A percentile compares a stretch with the other conserved stretches of the same genome.
Evolutionary conservation across 768 basidiomycete genomes (phyloP).

Genomic region (Mycena belliarum): DNA sequence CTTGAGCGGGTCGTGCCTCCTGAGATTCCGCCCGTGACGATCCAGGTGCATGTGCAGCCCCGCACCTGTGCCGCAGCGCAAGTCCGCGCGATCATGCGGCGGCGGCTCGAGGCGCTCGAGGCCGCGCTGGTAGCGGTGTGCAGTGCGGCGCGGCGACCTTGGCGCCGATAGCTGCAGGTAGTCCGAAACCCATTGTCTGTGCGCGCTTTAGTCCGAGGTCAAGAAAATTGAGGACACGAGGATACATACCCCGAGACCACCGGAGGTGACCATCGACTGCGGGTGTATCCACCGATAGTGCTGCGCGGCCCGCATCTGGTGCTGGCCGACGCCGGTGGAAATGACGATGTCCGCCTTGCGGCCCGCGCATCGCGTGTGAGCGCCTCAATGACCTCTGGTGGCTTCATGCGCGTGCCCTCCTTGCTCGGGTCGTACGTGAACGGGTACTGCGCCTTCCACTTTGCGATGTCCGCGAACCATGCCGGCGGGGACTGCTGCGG

Average conservation of each 20-base stretch:
- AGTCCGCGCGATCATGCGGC: no score
- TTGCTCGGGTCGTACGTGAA: slow-evolving; percentile 80
- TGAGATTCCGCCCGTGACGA: no score
- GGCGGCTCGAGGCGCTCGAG: no score
- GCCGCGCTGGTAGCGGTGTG: no score
- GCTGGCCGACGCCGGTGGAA: slow-evolving; percentile 95
- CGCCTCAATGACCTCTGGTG: slow-evolving; percentile 95
- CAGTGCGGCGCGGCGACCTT: slow-evolving; percentile 92
- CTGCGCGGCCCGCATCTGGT: slow-evolving; percentile 99
- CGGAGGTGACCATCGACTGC: slow-evolving; percentile 86
- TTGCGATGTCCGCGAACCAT: slow-evolving; percentile 84
- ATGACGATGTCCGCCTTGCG: slow-evolving; percentile 87
- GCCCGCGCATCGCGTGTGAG: slow-evolving; percentile 74
- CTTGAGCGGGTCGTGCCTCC: no score
- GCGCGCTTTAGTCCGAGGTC: background rate
- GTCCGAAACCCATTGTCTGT: slow-evolving; percentile 97
- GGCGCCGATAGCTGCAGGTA: slow-evolving; percentile 93
- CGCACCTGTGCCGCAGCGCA: no score
- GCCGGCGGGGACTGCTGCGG: slow-evolving; percentile 57
- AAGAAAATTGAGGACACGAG: slow-evolving; percentile 13
- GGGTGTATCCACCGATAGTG: slow-evolving; percentile 90
- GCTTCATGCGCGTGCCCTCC: slow-evolving; percentile 78
- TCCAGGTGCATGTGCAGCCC: no score
- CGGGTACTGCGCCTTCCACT: slow-evolving; percentile 87
- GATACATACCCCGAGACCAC: slow-evolving; percentile 88